Conservation (phyloP, 441 rosid species). For the Erodium trifolium region DNA sequence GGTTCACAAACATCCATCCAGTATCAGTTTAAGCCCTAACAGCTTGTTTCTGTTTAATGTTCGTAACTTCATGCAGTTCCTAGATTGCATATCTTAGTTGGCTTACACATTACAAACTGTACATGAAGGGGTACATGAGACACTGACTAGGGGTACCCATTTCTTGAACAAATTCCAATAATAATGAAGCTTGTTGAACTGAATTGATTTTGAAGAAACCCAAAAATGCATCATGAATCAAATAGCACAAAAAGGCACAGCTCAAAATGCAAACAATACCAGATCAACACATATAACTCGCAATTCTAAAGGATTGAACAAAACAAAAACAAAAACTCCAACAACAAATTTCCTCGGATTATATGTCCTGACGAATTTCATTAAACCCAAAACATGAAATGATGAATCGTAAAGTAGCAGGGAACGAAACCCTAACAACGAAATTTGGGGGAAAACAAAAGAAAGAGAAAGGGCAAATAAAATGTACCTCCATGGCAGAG, state of each 20-base stretch:
- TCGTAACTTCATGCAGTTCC: background rate
- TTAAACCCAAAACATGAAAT: background rate
- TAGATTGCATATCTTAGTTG: background rate
- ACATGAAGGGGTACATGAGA: background rate
- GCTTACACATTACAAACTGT: background rate
- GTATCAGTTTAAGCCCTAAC: background rate
- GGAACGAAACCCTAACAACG: background rate
- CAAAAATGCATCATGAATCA: background rate
- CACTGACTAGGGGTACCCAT: background rate
- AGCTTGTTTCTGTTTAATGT: background rate
- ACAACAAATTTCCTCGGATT: background rate
- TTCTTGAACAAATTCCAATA: background rate
- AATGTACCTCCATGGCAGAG: conserved; percentile 79
- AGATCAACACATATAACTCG: background rate
- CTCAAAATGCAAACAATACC: background rate
- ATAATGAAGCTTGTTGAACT: background rate
- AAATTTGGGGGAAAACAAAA: too few relatives aligned
- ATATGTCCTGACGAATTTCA: background rate
- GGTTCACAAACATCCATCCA: background rate
- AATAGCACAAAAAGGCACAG: background rate
- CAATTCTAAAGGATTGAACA: background rate
- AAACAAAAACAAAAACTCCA: too few relatives aligned
- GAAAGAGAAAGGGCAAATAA: background rate
- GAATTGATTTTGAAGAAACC: background rate
- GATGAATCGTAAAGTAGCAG: background rate